Conservation (phyloP, 129 eudicot genomes). For the Lonicera japonica region DNA sequence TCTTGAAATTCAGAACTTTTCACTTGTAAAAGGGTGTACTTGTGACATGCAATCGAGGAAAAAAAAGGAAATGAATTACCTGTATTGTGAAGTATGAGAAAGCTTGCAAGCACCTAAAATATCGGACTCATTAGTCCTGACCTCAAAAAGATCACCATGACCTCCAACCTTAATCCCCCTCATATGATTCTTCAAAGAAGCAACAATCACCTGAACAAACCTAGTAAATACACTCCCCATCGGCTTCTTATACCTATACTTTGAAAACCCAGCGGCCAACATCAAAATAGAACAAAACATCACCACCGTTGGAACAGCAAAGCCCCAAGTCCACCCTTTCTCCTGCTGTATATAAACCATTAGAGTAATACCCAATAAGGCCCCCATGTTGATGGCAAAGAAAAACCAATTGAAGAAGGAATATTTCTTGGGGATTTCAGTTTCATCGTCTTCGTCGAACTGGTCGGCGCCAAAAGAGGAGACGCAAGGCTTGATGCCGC, state of each 20-base stretch:
- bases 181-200: constrained; percentile 50
- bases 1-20: too few relatives aligned
- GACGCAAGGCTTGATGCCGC: constrained; percentile 94
- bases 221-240: constrained; percentile 80
- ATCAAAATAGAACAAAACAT: constrained; percentile 45
- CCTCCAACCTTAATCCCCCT: constrained; percentile 31
- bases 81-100: constrained; percentile 53
- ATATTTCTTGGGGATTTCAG: constrained; percentile 50
- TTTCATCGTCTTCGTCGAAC: constrained; percentile 51
- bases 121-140: constrained; percentile 46
- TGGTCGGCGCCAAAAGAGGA: constrained; percentile 95
- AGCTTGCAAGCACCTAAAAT: constrained; percentile 70
- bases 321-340: constrained; percentile 73
- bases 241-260: constrained; percentile 76
- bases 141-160: constrained; percentile 44
- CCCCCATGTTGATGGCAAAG: constrained; percentile 85
- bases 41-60: too few relatives aligned
- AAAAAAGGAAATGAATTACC: too few relatives aligned
- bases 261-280: constrained; percentile 43
- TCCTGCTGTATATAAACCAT: constrained; percentile 61
- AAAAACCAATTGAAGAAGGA: constrained; percentile 88
- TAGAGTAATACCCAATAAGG: constrained; percentile 63
- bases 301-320: constrained; percentile 52
- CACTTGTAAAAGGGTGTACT: too few relatives aligned
- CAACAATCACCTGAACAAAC: constrained; percentile 70